A percentile compares a stretch with the other conserved stretches of the same genome.
phyloP scores from a whole-genome alignment of 352 stramenopile species.

The Phytopythium chamaehyphon region DNA sequence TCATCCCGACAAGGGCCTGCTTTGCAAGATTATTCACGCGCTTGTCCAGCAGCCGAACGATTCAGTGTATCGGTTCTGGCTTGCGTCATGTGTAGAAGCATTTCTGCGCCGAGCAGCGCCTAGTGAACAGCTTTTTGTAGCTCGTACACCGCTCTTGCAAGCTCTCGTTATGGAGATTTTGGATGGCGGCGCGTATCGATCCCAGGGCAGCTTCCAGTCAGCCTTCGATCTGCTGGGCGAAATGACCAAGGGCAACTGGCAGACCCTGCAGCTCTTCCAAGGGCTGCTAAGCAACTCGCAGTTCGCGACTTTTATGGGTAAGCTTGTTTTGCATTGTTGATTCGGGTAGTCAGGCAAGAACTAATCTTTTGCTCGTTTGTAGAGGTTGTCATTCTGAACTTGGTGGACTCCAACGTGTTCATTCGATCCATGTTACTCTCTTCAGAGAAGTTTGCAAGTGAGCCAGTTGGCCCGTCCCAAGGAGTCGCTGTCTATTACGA shows the following conservation, averaged over 20 bases:
- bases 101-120: constrained; percentile 88
- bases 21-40: constrained; percentile 89
- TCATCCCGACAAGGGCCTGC: constrained; percentile 75
- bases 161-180: constrained; percentile 89
- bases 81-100: constrained; percentile 95
- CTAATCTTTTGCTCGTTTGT: constrained; percentile 10
- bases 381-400: constrained; percentile 91
- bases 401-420: constrained; percentile 97
- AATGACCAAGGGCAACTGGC: constrained; percentile 92
- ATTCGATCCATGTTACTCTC: constrained; percentile 90
- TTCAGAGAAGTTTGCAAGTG: constrained; percentile 61
- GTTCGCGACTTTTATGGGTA: constrained; percentile 90
- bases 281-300: constrained; percentile 79
- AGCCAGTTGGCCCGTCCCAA: constrained; percentile 29
- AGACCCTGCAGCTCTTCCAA: constrained; percentile 90
- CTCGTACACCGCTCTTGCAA: constrained; percentile 82
- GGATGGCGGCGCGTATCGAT: constrained; percentile 71
- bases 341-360: too few species aligned
- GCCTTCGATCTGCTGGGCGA: constrained; percentile 95
- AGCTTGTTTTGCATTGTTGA: too few species aligned
- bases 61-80: constrained; percentile 95
- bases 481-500: constrained; percentile 45
- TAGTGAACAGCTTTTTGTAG: constrained; percentile 90
- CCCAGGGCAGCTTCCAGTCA: constrained; percentile 92
- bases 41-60: constrained; percentile 90